These are phyloP conservation scores for Colletotrichum euphorbiae DNA, from an alignment of 2,329 filamentous ascomycete genomes.

Conservation along the genomic window DNA sequence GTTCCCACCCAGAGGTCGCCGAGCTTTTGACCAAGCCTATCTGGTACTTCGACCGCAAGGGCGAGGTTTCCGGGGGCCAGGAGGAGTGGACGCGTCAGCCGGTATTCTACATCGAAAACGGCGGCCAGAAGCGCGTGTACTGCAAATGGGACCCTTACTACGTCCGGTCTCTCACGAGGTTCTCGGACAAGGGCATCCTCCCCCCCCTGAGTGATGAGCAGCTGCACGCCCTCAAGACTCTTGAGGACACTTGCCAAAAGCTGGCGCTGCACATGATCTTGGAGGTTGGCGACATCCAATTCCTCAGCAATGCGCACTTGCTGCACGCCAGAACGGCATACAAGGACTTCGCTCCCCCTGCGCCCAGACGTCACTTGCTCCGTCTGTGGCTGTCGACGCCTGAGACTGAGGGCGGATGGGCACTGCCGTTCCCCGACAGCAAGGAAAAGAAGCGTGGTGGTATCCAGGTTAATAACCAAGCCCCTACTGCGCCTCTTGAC, in stretches of 20 bases:
- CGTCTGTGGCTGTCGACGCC: constrained; percentile 87
- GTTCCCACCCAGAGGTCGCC: constrained; percentile 81
- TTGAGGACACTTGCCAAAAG: constrained; percentile 81
- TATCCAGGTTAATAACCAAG: constrained; percentile 85
- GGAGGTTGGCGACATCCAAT: constrained; percentile 89
- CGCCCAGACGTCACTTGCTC: constrained; percentile 81
- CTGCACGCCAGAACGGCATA: constrained; percentile 87
- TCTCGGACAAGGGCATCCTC: constrained; percentile 78
- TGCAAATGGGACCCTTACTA: constrained; percentile 94
- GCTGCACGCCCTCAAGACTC: constrained; percentile 72
- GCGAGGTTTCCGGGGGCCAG: constrained; percentile 80
- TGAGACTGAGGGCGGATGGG: constrained; percentile 86
- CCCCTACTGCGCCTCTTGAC: constrained; percentile 80
- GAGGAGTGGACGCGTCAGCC: constrained; percentile 78
- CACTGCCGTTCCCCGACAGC: constrained; percentile 83
- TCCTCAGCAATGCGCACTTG: constrained; percentile 79
- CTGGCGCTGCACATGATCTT: constrained; percentile 84
- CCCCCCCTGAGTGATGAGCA: constrained; percentile 79
- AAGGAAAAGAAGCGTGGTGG: constrained; percentile 88
- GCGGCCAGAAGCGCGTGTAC: constrained; percentile 74
- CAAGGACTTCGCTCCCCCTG: constrained; percentile 71
- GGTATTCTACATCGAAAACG: constrained; percentile 82
- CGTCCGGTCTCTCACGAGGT: constrained; percentile 79
- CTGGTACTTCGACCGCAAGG: constrained; percentile 95
- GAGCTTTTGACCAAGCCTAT: constrained; percentile 79